A percentile compares a stretch with the other conserved stretches of the same genome.
phyloP scores from a whole-genome alignment of 192 early-diverging fungal genomes.

The Rhizoclosmatium sp. region DNA sequence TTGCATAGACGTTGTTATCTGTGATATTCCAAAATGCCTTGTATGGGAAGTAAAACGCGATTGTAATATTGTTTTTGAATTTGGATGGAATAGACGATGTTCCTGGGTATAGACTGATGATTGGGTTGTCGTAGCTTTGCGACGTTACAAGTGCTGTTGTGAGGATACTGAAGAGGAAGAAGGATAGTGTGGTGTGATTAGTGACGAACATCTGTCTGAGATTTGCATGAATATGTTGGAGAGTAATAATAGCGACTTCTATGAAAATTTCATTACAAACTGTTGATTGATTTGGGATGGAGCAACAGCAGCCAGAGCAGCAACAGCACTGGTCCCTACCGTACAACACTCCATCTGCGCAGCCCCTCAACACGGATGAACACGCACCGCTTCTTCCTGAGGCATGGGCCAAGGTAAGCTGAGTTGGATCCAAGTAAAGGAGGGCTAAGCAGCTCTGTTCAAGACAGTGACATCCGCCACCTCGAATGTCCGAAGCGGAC shows the following conservation, averaged over 20 bases:
- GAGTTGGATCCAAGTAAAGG: not conserved
- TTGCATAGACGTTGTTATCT: not conserved
- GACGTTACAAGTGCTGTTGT: not conserved
- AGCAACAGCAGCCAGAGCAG: no score
- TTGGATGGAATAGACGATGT: not conserved
- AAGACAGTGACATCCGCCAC: conserved; percentile 5
- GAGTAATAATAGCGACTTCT: no score
- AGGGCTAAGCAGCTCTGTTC: not conserved
- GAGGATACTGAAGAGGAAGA: no score
- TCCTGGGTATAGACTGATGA: not conserved
- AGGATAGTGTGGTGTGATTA: no score
- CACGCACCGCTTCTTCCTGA: conserved; percentile 8
- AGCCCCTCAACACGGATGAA: not conserved
- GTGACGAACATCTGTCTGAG: no score
- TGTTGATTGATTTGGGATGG: no score
- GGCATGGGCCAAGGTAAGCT: conserved; percentile 9
- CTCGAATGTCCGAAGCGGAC: not conserved
- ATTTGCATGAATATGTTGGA: no score
- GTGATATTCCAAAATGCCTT: conserved; percentile 17
- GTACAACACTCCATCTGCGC: not conserved
- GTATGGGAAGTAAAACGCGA: conserved; percentile 15
- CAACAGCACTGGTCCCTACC: conserved; percentile 24
- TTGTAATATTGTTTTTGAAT: conserved; percentile 11
- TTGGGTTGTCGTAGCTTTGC: not conserved
- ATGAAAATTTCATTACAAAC: no score